Conservation (phyloP, 2,329 filamentous ascomycete species). For the Graphilbum sp. region DNA sequence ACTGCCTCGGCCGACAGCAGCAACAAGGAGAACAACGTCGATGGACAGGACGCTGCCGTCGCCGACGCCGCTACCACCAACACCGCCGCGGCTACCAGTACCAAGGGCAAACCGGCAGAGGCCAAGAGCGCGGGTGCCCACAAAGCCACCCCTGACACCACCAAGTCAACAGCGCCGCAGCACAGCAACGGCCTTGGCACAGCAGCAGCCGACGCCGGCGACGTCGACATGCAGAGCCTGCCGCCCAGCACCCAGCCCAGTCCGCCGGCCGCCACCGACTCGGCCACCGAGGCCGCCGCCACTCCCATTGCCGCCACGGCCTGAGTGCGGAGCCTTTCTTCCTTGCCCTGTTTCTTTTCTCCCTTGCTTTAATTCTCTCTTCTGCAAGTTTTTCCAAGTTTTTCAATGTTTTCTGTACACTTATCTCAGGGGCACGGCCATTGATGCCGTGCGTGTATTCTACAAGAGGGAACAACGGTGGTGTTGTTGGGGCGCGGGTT, state of each 20-base stretch:
- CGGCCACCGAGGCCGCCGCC: slow-evolving; percentile 1
- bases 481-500: too few relatives aligned
- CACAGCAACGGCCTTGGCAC: too few relatives aligned
- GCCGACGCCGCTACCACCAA: too few relatives aligned
- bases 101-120: slow-evolving; percentile 32
- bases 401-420: too few relatives aligned
- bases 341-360: neutral
- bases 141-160: too few relatives aligned
- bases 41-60: slow-evolving; percentile 30
- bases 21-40: slow-evolving; percentile 50
- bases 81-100: too few relatives aligned
- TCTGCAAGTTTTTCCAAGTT: too few relatives aligned
- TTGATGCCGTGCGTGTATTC: too few relatives aligned
- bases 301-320: slow-evolving; percentile 5
- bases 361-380: neutral
- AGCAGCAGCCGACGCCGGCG: too few relatives aligned
- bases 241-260: slow-evolving; percentile 33
- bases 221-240: slow-evolving; percentile 36
- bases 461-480: too few relatives aligned
- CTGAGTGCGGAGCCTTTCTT: neutral
- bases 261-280: slow-evolving; percentile 15
- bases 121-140: neutral
- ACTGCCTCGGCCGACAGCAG: slow-evolving; percentile 23
- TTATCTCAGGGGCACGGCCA: too few relatives aligned
- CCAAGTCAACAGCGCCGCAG: too few relatives aligned